These are phyloP conservation scores for Liriodendron chinense DNA, from an alignment of 164 flowering plant species.

Conservation along the genomic window DNA sequence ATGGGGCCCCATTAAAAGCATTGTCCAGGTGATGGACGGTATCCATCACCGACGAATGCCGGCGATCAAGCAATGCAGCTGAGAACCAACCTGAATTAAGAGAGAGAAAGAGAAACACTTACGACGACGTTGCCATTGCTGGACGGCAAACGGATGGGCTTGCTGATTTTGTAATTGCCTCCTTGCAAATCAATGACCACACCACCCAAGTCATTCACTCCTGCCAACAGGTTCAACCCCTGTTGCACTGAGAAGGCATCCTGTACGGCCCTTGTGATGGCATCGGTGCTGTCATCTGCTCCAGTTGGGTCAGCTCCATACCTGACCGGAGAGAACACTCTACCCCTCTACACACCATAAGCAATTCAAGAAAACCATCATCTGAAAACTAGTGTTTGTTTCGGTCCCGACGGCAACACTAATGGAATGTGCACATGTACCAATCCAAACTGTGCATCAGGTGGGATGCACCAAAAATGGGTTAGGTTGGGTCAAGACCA, in stretches of 20 bases:
- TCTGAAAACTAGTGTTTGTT: too few species aligned
- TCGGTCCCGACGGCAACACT: too few species aligned
- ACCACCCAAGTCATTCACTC: not conserved
- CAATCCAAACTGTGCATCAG: too few species aligned
- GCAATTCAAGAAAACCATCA: not conserved
- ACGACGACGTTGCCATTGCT: constrained; percentile 10
- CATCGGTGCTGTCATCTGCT: not conserved
- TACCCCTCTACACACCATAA: not conserved
- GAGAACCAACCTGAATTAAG: too few species aligned
- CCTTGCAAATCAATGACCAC: not conserved
- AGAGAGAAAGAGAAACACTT: not conserved
- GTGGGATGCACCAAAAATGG: too few species aligned
- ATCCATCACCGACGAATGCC: not conserved
- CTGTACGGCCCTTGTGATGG: not conserved
- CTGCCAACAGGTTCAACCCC: not conserved
- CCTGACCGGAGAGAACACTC: not conserved
- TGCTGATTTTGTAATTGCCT: constrained; percentile 27
- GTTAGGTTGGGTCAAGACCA: too few species aligned
- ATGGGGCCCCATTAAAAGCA: too few species aligned
- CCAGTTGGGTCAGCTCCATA: constrained; percentile 1
- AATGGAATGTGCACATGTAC: too few species aligned
- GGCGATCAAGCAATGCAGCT: too few species aligned
- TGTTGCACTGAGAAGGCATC: not conserved
- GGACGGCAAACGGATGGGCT: constrained; percentile 38
- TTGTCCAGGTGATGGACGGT: not conserved